phyloP scores from a whole-genome alignment of 768 basidiomycete genomes.

The Boletus edulis region DNA sequence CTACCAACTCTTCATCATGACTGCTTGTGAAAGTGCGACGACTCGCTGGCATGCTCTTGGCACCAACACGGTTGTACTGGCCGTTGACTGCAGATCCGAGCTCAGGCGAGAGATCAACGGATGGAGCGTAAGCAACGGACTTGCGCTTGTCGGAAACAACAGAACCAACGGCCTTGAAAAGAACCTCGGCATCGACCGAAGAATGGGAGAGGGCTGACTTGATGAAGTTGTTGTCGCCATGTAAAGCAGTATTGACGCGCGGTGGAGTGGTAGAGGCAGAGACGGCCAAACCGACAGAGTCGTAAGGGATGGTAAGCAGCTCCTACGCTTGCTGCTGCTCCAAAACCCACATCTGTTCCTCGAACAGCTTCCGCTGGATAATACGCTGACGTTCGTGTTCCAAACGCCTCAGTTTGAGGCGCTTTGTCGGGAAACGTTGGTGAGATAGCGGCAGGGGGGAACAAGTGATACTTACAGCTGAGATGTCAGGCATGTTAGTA shows the following conservation, averaged over 20 bases:
- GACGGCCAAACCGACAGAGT: conserved; percentile 66
- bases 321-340: conserved; percentile 91
- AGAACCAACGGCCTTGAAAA: conserved; percentile 68
- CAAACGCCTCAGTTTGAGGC: conserved; percentile 85
- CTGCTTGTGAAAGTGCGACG: conserved; percentile 86
- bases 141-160: conserved; percentile 76
- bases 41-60: conserved; percentile 92
- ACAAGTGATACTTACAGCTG: conserved; percentile 58
- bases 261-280: conserved; percentile 89
- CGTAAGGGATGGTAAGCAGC: conserved; percentile 71
- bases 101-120: conserved; percentile 73
- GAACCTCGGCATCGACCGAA: conserved; percentile 57
- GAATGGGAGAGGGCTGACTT: conserved; percentile 46
- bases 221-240: conserved; percentile 47
- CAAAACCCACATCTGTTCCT: conserved; percentile 93
- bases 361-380: conserved; percentile 86
- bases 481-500: conserved; percentile 83
- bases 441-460: conserved; percentile 1
- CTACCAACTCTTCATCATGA: conserved; percentile 78
- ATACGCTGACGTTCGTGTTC: conserved; percentile 84
- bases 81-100: conserved; percentile 46
- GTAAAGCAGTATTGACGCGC: conserved; percentile 69
- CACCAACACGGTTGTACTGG: conserved; percentile 68
- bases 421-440: conserved; percentile 40
- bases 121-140: conserved; percentile 81